A percentile compares a stretch with the other conserved stretches of the same genome.
Conservation (phyloP, 495 filamentous ascomycete genomes). For the Penicillium roqueforti region DNA sequence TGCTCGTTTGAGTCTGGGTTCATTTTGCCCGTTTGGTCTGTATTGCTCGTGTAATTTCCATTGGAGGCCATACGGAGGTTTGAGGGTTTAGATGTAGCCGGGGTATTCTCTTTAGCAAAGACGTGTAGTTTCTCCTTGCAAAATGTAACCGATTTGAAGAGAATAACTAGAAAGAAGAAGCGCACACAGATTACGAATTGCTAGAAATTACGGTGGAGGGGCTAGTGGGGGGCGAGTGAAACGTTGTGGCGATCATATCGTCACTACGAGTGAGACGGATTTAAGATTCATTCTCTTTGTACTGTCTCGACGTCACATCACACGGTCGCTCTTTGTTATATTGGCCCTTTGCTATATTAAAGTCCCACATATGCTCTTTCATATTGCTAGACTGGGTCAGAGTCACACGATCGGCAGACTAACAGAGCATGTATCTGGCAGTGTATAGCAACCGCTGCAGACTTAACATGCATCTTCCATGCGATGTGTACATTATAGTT, state of each 20-base stretch:
- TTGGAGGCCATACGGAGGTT: conserved; percentile 39
- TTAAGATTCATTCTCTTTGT: conserved; percentile 3
- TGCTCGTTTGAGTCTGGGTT: conserved; percentile 23
- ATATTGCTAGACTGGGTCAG: conserved; percentile 1
- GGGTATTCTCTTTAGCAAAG: background rate
- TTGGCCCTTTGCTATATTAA: background rate
- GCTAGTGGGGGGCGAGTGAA: conserved; percentile 9
- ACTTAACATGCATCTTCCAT: conserved; percentile 4
- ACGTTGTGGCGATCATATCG: conserved; percentile 8
- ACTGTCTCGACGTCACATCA: conserved; percentile 9
- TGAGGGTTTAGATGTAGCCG: background rate
- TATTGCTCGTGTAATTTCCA: conserved; percentile 30
- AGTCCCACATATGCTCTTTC: conserved; percentile 7
- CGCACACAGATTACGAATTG: background rate
- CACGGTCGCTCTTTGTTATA: background rate
- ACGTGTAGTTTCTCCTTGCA: background rate
- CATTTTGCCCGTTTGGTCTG: conserved; percentile 27
- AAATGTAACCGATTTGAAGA: background rate
- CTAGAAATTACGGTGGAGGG: conserved; percentile 4
- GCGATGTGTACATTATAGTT: background rate
- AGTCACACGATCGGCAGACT: conserved; percentile 6
- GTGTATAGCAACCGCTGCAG: background rate
- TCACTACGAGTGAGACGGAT: background rate
- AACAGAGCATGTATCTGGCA: background rate
- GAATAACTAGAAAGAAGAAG: conserved; percentile 1